Conservation (phyloP, 2,329 filamentous ascomycete genomes). For the Fusarium praegraminearum region DNA sequence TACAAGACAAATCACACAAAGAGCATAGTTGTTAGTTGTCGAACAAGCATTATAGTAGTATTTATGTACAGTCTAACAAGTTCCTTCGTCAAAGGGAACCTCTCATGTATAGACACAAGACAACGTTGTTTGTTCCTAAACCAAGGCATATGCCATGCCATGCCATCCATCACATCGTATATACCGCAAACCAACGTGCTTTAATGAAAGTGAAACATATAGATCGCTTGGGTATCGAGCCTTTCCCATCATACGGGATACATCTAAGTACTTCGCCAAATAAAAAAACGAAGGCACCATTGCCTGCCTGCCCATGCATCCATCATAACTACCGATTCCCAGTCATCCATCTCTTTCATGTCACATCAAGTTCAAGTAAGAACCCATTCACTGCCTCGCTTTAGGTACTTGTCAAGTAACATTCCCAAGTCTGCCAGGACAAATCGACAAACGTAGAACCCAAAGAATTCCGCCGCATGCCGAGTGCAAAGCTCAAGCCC, state of each 20-base stretch:
- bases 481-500: constrained; percentile 93
- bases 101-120: not conserved
- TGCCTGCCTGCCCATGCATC: constrained; percentile 29
- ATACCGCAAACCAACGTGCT: constrained; percentile 1
- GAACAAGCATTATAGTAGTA: not conserved
- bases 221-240: constrained; percentile 48
- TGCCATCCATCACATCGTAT: constrained; percentile 1
- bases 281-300: constrained; percentile 41
- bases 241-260: constrained; percentile 40
- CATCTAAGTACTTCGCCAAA: constrained; percentile 37
- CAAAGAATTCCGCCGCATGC: constrained; percentile 97
- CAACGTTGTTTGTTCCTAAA: not conserved
- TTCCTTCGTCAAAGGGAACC: not conserved
- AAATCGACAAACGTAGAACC: constrained; percentile 95
- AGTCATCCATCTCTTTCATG: constrained; percentile 19
- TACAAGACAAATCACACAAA: not conserved
- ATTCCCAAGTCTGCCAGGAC: constrained; percentile 86
- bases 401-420: constrained; percentile 96
- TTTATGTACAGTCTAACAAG: not conserved
- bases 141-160: not conserved
- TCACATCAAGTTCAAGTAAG: constrained; percentile 53
- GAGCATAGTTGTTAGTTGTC: too few species aligned
- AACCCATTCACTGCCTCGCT: constrained; percentile 96
- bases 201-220: constrained; percentile 42
- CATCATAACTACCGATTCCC: constrained; percentile 23